These are phyloP conservation scores for Entomortierella parvispora DNA, from an alignment of 192 early-diverging fungal genomes.

Conservation along the genomic window DNA sequence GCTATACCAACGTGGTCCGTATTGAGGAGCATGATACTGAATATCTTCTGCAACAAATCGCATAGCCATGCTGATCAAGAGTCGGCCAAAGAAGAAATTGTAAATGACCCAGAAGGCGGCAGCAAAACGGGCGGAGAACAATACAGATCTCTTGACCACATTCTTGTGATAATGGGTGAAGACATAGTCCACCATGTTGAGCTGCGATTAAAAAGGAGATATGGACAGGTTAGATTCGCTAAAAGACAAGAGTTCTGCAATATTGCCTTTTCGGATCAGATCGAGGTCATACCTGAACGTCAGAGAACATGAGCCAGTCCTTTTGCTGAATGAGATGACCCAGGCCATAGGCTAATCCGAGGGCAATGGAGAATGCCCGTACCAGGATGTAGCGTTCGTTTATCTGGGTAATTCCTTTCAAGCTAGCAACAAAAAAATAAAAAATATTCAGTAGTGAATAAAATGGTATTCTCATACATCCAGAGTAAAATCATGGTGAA, in stretches of 20 bases:
- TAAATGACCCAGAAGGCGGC: conserved; percentile 35
- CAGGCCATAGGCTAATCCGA: conserved; percentile 20
- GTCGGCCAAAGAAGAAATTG: conserved; percentile 34
- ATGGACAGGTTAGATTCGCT: not conserved
- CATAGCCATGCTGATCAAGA: conserved; percentile 26
- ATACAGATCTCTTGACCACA: conserved; percentile 9
- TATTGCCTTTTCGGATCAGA: not conserved
- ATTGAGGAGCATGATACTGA: conserved; percentile 29
- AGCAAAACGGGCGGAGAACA: conserved; percentile 16
- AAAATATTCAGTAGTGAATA: not conserved
- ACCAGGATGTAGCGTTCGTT: conserved; percentile 45
- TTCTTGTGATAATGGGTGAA: conserved; percentile 28
- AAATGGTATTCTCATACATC: not conserved
- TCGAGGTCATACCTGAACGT: conserved; percentile 18
- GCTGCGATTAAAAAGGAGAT: not conserved
- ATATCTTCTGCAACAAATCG: conserved; percentile 29
- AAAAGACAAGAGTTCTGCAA: not conserved
- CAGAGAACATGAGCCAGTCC: conserved; percentile 32
- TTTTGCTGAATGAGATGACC: conserved; percentile 33
- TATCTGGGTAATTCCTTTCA: conserved; percentile 37
- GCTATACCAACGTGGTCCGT: conserved; percentile 48
- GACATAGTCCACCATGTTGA: conserved; percentile 23
- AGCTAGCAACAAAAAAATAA: too few species aligned
- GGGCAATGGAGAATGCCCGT: conserved; percentile 12
- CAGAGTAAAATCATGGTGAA: not conserved